A percentile compares a stretch with the other conserved stretches of the same genome.
phyloP scores from a whole-genome alignment of 2,329 filamentous ascomycete genomes.

The Paecilomyces fulvus region DNA sequence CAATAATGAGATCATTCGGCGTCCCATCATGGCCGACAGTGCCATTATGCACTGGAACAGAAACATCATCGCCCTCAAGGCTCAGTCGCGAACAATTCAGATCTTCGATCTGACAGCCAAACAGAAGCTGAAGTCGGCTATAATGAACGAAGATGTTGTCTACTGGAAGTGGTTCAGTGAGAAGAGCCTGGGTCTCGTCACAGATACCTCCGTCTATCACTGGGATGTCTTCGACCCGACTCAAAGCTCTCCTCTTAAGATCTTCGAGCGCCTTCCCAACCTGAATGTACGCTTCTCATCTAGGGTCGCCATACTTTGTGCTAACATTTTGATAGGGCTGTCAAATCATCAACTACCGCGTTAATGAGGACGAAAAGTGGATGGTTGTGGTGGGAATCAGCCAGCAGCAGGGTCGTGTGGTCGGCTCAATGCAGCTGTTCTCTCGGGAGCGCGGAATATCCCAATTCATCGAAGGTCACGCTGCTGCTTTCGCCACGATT shows the following conservation, averaged over 20 bases:
- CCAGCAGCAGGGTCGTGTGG: constrained; percentile 83
- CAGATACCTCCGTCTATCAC: constrained; percentile 84
- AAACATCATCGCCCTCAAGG: constrained; percentile 94
- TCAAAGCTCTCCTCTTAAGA: constrained; percentile 72
- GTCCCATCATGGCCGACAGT: constrained; percentile 98
- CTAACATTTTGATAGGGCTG: constrained; percentile 53
- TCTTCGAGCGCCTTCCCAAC: constrained; percentile 91
- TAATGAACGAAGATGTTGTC: constrained; percentile 93
- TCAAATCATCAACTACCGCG: constrained; percentile 99
- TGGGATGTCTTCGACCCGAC: constrained; percentile 91
- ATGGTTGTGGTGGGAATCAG: constrained; percentile 96
- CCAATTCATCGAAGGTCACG: constrained; percentile 95
- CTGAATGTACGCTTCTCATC: constrained; percentile 56
- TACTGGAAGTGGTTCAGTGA: constrained; percentile 99
- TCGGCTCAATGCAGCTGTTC: constrained; percentile 94
- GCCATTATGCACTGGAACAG: constrained; percentile 98
- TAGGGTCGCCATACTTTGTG: background rate
- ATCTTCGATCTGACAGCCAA: constrained; percentile 94
- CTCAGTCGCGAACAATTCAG: constrained; percentile 87
- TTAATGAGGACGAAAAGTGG: constrained; percentile 94
- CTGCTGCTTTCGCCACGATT: constrained; percentile 85
- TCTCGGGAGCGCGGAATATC: constrained; percentile 94
- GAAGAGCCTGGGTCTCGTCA: constrained; percentile 78
- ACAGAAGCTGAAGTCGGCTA: constrained; percentile 91
- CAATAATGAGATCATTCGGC: constrained; percentile 86